Conservation (phyloP, 1,284 basidiomycete genomes). For the Microbotryomycetes sp. region DNA sequence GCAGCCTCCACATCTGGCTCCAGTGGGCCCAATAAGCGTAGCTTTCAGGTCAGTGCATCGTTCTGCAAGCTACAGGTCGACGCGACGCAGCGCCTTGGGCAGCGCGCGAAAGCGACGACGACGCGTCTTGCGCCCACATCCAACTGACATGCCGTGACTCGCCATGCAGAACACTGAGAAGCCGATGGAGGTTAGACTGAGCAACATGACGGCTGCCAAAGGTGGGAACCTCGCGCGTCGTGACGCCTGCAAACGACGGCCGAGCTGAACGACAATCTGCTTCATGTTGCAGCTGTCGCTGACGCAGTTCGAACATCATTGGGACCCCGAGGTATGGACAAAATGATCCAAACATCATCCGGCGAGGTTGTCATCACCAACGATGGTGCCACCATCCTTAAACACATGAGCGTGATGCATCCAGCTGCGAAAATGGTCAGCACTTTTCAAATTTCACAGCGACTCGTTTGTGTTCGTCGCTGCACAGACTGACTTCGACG, state of each 20-base stretch:
- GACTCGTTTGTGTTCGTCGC: too few relatives aligned
- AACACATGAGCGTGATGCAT: slow-evolving; percentile 95
- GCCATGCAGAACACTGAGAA: slow-evolving; percentile 56
- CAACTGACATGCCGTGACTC: slow-evolving; percentile 25
- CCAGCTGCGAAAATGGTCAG: slow-evolving; percentile 94
- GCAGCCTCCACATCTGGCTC: slow-evolving; percentile 50
- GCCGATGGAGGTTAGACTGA: slow-evolving; percentile 86
- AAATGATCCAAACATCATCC: slow-evolving; percentile 90
- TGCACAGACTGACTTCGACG: too few relatives aligned
- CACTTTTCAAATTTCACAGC: slow-evolving; percentile 20
- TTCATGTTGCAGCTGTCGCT: slow-evolving; percentile 66
- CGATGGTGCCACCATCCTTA: slow-evolving; percentile 96
- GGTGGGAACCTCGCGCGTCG: slow-evolving; percentile 49
- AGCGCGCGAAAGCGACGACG: not conserved
- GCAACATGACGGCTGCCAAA: slow-evolving; percentile 94
- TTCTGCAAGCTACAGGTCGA: slow-evolving; percentile 38
- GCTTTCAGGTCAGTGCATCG: slow-evolving; percentile 27
- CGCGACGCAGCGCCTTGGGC: slow-evolving; percentile 43
- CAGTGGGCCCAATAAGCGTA: slow-evolving; percentile 8
- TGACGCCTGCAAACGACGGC: slow-evolving; percentile 1
- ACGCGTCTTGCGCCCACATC: not conserved
- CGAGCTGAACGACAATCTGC: too few relatives aligned
- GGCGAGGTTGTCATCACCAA: slow-evolving; percentile 98
- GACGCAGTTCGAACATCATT: slow-evolving; percentile 95
- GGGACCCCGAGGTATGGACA: slow-evolving; percentile 96